Base-by-base conservation (phyloP, 2,329 filamentous ascomycete genomes). In the Hymenoscyphus linearis region DNA sequence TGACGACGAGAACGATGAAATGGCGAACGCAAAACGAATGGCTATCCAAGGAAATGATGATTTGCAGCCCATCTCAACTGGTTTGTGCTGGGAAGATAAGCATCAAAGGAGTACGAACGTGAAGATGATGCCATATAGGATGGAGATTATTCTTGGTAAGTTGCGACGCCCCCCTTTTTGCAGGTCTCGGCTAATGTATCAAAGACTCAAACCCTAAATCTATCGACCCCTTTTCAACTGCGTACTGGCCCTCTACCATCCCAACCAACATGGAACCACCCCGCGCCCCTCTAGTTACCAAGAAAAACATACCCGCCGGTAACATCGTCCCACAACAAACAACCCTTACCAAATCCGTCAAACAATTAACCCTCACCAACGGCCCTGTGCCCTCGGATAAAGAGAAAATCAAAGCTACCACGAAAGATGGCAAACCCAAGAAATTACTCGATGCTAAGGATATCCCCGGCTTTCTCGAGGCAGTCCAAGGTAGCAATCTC, bases 141-240 rank as follows among this genome's bases (percentile, higher is more conserved):
- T 96, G 77, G 89, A 93, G 69, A 82, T 92, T 63, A 83, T 96
- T 47, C 62, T 72, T 52, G 31, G 55, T 66, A 69, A 35, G 65
- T 65, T 47, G 5, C 22, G 9, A 10, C 52, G 58, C 4, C 52
- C 4, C n/a, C 7, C 10, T 44, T 14, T 4, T 13, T 26, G 16
- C 26, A 50, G 52, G 13, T 53, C 55, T 6, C 27, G 6, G 34
- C 60, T 64, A 62, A 62, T 14, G n/a, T 62, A 44, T 35, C 22
- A 56, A 9, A 73, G 70, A 68, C 54, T 77, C 57, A 71, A 74
- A 59, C 26, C 73, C 60, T 14, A 75, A 81, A 40, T 76, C 86
- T 7, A 93, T 99, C 65, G 87, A 99, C 70, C 95, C 95, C 0
- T 96, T 93, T 72, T 93, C 91, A 0, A 85, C 85, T 0, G 74